Percentiles rank a stretch among this genome's conserved stretches.
Conservation (phyloP, 176 grass and related monocot genomes). For the Aegilops umbellulata region DNA sequence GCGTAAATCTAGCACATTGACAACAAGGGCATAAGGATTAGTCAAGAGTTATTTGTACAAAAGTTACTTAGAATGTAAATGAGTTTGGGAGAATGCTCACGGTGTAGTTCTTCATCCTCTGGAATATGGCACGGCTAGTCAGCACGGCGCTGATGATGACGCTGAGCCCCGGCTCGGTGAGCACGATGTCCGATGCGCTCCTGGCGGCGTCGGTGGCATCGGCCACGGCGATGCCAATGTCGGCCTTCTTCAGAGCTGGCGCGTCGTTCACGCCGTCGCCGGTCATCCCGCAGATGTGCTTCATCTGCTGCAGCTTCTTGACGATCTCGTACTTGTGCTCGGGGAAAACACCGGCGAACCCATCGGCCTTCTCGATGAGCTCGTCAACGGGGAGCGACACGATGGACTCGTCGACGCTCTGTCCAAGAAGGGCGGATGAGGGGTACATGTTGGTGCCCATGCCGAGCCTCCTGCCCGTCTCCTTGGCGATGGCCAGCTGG, state of each 20-base stretch:
- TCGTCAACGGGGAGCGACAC: constrained; percentile 67
- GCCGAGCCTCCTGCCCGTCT: constrained; percentile 88
- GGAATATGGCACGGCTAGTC: constrained; percentile 93
- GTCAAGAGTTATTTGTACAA: not conserved
- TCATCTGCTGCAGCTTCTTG: constrained; percentile 85
- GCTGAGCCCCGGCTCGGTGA: constrained; percentile 88
- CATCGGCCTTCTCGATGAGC: constrained; percentile 92
- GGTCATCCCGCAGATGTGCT: constrained; percentile 98
- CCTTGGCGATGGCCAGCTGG: constrained; percentile 96
- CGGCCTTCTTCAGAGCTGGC: constrained; percentile 91
- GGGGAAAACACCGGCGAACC: constrained; percentile 93
- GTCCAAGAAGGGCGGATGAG: constrained; percentile 77
- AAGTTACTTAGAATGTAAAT: not conserved
- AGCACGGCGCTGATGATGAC: constrained; percentile 98
- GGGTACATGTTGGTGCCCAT: constrained; percentile 99
- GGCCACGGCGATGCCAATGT: constrained; percentile 94
- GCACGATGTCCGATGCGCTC: constrained; percentile 91
- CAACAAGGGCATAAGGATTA: constrained; percentile 12
- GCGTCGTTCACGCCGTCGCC: constrained; percentile 96
- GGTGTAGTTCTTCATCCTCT: constrained; percentile 99
- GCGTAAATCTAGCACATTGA: constrained; percentile 70
- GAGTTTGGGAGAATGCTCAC: constrained; percentile 25
- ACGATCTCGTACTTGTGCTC: constrained; percentile 99
- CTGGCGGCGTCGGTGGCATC: constrained; percentile 94
- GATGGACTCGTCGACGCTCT: constrained; percentile 63